Evolutionary conservation across 768 basidiomycete species (phyloP).

Genomic region (Auriscalpium microsporum): DNA sequence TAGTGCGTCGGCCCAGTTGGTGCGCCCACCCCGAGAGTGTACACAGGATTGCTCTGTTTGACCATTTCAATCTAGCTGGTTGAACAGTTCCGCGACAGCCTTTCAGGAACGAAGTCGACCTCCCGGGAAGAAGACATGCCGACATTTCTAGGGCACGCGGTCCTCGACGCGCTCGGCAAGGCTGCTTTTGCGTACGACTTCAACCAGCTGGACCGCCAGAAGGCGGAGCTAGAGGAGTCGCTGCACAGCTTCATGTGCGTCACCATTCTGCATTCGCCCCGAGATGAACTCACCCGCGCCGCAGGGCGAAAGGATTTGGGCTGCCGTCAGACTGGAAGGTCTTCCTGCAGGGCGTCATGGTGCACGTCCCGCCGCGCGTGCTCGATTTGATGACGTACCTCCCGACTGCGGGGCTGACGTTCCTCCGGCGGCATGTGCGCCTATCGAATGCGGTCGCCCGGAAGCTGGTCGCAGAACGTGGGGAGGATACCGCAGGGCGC

Average conservation of each 20-base stretch:
- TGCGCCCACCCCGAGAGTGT: background rate
- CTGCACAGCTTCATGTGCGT: conserved; percentile 9
- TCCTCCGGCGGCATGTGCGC: conserved; percentile 7
- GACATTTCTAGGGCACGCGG: conserved; percentile 2
- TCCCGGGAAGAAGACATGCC: conserved; percentile 5
- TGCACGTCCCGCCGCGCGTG: conserved; percentile 1
- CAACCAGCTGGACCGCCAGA: conserved; percentile 3
- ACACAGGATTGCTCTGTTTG: background rate
- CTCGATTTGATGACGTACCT: conserved; percentile 4
- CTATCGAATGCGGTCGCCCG: conserved; percentile 4
- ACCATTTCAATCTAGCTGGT: background rate
- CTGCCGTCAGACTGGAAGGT: conserved; percentile 10
- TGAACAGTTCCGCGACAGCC: background rate
- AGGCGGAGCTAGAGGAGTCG: conserved; percentile 1
- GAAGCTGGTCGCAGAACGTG: conserved; percentile 3
- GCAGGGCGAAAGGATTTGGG: conserved; percentile 12
- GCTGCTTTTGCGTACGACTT: conserved; percentile 11
- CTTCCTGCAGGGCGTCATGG: conserved; percentile 8
- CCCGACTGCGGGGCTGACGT: conserved; percentile 7
- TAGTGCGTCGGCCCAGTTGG: conserved; percentile 7
- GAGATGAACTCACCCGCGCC: background rate
- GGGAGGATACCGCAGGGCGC: background rate
- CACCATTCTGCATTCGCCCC: background rate
- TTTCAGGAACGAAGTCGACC: background rate
- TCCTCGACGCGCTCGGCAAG: conserved; percentile 8